phyloP scores from a whole-genome alignment of 1,284 basidiomycete species.

The Leccinum huronense region DNA sequence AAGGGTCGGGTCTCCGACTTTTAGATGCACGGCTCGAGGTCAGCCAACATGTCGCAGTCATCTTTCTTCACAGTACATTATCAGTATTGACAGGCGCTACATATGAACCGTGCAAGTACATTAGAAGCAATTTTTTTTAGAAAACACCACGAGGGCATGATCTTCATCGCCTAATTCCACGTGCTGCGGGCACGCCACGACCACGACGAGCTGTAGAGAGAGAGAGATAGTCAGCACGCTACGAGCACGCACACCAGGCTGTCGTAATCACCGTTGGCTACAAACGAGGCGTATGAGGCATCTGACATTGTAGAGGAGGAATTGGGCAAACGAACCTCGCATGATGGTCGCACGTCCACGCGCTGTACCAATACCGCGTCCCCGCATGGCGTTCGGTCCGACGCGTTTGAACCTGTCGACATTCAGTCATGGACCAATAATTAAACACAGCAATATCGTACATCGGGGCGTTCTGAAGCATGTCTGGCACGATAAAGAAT shows the following conservation, averaged over 20 bases:
- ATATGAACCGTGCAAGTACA: slow-evolving; percentile 13
- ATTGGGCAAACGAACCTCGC: slow-evolving; percentile 60
- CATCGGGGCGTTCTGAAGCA: slow-evolving; percentile 99
- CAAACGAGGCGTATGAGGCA: slow-evolving; percentile 22
- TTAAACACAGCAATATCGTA: slow-evolving; percentile 43
- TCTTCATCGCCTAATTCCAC: slow-evolving; percentile 73
- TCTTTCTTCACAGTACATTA: slow-evolving; percentile 10
- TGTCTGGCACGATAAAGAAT: slow-evolving; percentile 99
- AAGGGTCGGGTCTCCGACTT: slow-evolving; percentile 82
- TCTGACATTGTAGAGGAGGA: slow-evolving; percentile 5
- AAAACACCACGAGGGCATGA: neutral
- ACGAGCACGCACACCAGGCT: slow-evolving; percentile 1
- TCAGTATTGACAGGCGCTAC: slow-evolving; percentile 18
- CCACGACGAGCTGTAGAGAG: slow-evolving; percentile 69
- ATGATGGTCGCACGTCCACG: slow-evolving; percentile 96
- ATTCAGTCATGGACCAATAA: slow-evolving; percentile 15
- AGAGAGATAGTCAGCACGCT: slow-evolving; percentile 13
- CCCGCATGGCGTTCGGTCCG: slow-evolving; percentile 97
- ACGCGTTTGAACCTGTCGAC: slow-evolving; percentile 91
- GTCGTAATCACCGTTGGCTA: slow-evolving; percentile 59
- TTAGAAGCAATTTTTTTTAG: slow-evolving; percentile 19
- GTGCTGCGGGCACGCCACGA: slow-evolving; percentile 69
- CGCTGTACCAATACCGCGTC: slow-evolving; percentile 97
- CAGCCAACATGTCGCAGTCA: neutral
- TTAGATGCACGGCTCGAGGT: slow-evolving; percentile 37